These are phyloP conservation scores for Pezicula radicicola DNA, from an alignment of 2,329 filamentous ascomycete genomes.

Conservation along the genomic window DNA sequence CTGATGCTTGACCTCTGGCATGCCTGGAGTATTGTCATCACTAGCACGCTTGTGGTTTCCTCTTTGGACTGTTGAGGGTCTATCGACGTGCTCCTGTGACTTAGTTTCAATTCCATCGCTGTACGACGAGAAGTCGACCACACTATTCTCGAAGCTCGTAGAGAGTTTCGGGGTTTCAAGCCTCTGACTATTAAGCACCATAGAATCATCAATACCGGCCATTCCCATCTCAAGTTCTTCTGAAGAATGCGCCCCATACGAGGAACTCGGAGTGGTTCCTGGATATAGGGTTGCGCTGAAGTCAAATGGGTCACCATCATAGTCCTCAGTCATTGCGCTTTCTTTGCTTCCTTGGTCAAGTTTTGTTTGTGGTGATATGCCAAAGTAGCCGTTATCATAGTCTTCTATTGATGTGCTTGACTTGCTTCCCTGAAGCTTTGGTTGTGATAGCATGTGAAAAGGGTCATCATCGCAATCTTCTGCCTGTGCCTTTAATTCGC, in stretches of 20 bases:
- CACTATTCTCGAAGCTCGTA: conserved; percentile 19
- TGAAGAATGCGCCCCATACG: conserved; percentile 6
- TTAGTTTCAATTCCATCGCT: conserved; percentile 3
- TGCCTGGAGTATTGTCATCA: conserved; percentile 1
- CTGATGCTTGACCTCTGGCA: conserved; percentile 14
- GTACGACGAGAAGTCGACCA: conserved; percentile 23
- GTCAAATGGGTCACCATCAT: conserved; percentile 3
- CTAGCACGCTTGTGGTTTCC: not conserved
- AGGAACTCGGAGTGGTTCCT: not conserved
- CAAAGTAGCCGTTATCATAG: too few relatives aligned
- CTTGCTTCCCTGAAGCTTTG: too few relatives aligned
- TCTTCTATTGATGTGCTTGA: too few relatives aligned
- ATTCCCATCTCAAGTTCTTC: conserved; percentile 22
- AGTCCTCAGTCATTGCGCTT: conserved; percentile 8
- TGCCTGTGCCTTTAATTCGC: too few relatives aligned
- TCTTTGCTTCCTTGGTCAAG: too few relatives aligned
- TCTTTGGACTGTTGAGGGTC: conserved; percentile 1
- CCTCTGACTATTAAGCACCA: conserved; percentile 1
- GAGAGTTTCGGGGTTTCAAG: conserved; percentile 8
- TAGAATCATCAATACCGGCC: conserved; percentile 19
- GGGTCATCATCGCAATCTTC: too few relatives aligned
- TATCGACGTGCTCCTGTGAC: conserved; percentile 9
- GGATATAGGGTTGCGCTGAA: not conserved
- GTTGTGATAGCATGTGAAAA: too few relatives aligned
- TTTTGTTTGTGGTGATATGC: too few relatives aligned